A percentile compares a stretch with the other conserved stretches of the same genome.
Conservation (phyloP, 1,139 yeast species). For the Suhomyces bolitotheri region DNA sequence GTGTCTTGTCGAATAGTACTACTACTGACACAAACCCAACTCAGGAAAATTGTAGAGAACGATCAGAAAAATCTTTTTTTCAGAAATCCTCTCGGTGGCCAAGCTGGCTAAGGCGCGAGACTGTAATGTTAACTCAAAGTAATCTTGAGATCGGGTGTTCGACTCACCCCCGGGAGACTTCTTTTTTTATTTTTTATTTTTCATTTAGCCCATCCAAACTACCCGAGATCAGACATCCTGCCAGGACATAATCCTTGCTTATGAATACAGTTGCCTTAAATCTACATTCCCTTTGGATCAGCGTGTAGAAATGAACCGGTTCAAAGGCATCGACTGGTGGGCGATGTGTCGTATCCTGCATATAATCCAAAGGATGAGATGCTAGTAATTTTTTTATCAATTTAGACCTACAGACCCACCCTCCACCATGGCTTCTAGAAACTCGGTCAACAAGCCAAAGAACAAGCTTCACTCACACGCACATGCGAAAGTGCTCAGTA, state of each 20-base stretch:
- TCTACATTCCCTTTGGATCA: too few relatives aligned
- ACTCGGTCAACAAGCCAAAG: slow-evolving; percentile 79
- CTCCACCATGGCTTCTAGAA: slow-evolving; percentile 67
- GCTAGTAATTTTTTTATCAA: slow-evolving; percentile 9
- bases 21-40: too few relatives aligned
- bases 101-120: slow-evolving; percentile 83
- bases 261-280: too few relatives aligned
- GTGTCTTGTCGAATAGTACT: too few relatives aligned
- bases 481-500: slow-evolving; percentile 55
- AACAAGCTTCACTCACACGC: slow-evolving; percentile 55
- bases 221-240: too few relatives aligned
- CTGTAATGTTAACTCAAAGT: slow-evolving; percentile 54
- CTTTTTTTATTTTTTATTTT: slow-evolving; percentile 27
- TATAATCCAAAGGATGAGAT: slow-evolving; percentile 11
- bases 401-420: neutral
- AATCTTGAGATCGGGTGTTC: slow-evolving; percentile 84
- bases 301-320: too few relatives aligned
- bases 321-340: too few relatives aligned
- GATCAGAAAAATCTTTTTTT: too few relatives aligned
- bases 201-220: too few relatives aligned
- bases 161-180: slow-evolving; percentile 79
- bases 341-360: too few relatives aligned
- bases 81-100: slow-evolving; percentile 61
- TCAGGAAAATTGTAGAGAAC: too few relatives aligned
- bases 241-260: too few relatives aligned